Percentiles rank a stretch among this genome's conserved stretches.
phyloP scores from a whole-genome alignment of 306 rosid genomes.

The Echinosophora koreensis region DNA sequence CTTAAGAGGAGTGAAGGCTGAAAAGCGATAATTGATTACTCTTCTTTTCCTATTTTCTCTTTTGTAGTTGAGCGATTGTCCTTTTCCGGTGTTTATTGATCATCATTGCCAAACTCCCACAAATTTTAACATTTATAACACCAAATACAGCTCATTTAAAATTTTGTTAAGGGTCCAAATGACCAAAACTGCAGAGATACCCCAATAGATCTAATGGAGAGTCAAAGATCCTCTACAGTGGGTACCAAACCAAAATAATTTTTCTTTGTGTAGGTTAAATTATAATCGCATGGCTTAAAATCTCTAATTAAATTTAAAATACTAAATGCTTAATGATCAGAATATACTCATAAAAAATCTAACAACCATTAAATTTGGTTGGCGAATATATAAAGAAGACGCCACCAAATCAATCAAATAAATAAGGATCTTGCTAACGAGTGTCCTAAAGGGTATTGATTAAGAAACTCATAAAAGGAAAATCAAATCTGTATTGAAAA shows the following conservation, averaged over 20 bases:
- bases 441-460: no score
- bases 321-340: not conserved
- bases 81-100: not conserved
- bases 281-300: not conserved
- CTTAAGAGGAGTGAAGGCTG: no score
- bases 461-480: no score
- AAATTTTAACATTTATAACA: not conserved
- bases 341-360: not conserved
- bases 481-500: no score
- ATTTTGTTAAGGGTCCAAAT: not conserved
- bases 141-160: not conserved
- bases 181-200: no score
- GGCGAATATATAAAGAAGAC: conserved; percentile 32
- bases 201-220: no score
- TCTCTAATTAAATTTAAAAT: not conserved
- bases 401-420: conserved; percentile 3
- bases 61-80: not conserved
- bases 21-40: not conserved
- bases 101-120: not conserved
- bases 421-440: not conserved
- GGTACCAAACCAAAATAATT: no score
- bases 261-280: no score
- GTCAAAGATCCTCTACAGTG: no score
- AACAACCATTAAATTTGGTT: conserved; percentile 27
- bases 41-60: not conserved